A percentile compares a stretch with the other conserved stretches of the same genome.
These are phyloP conservation scores for Chaetomium cochliodes DNA, from an alignment of 495 filamentous ascomycete genomes.

Conservation along the genomic window DNA sequence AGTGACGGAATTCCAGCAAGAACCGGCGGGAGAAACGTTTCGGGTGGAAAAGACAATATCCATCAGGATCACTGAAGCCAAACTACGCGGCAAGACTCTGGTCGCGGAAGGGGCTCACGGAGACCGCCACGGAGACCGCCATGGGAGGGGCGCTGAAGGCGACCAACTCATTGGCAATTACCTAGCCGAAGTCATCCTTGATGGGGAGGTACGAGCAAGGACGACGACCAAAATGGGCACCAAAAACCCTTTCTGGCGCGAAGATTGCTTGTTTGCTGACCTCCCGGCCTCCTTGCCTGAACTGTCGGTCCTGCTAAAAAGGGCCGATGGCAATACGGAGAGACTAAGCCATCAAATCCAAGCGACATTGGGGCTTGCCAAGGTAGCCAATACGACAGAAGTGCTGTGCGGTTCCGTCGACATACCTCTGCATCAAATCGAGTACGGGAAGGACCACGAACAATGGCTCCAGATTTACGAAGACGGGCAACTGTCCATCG, in stretches of 20 bases:
- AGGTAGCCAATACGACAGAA: conserved; percentile 41
- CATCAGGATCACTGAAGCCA: conserved; percentile 58
- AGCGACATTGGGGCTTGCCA: conserved; percentile 44
- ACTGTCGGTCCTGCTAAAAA: conserved; percentile 80
- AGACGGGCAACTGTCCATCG: conserved; percentile 66
- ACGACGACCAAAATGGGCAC: conserved; percentile 81
- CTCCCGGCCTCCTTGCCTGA: conserved; percentile 76
- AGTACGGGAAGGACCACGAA: conserved; percentile 75
- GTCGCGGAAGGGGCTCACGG: conserved; percentile 32
- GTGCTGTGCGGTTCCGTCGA: conserved; percentile 70
- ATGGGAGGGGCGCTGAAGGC: conserved; percentile 33
- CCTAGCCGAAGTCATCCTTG: conserved; percentile 87
- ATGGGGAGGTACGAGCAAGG: conserved; percentile 82
- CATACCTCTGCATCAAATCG: conserved; percentile 78
- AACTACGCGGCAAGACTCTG: conserved; percentile 43
- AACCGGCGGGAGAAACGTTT: conserved; percentile 51
- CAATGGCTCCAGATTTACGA: conserved; percentile 87
- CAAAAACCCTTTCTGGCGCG: conserved; percentile 88
- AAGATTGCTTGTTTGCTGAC: conserved; percentile 85
- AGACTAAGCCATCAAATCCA: conserved; percentile 46
- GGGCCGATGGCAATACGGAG: conserved; percentile 50
- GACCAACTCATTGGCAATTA: conserved; percentile 58
- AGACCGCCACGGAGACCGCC: conserved; percentile 30
- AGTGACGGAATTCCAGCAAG: conserved; percentile 40
- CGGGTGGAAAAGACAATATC: conserved; percentile 59